Percentiles rank a stretch among this genome's conserved stretches.
Evolutionary conservation across 371 early-diverging fungal species (phyloP).

Genomic region (Mortierella sp.): DNA sequence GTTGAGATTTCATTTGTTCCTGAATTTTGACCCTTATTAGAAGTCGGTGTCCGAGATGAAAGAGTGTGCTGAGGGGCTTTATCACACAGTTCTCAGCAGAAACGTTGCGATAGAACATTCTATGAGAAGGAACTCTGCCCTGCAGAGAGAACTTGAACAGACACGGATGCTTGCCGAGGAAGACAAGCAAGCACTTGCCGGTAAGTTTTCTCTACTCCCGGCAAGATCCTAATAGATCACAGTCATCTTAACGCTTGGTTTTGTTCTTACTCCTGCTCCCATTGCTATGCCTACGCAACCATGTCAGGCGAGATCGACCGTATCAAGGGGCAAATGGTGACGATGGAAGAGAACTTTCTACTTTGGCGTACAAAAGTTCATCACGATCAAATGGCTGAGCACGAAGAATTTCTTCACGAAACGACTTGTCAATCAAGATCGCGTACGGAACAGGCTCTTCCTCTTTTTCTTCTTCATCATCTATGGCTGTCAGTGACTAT

Average conservation of each 20-base stretch:
- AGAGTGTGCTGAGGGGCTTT: constrained; percentile 28
- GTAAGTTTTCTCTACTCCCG: constrained; percentile 20
- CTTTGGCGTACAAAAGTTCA: constrained; percentile 46
- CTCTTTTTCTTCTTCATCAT: background rate
- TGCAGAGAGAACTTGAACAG: constrained; percentile 33
- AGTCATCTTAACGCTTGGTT: too few relatives aligned
- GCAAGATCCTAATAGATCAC: too few relatives aligned
- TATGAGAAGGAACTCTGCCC: constrained; percentile 6
- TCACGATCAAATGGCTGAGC: constrained; percentile 29
- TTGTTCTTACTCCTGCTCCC: background rate
- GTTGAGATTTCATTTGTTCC: too few relatives aligned
- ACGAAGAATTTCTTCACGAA: constrained; percentile 36
- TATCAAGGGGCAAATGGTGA: constrained; percentile 23
- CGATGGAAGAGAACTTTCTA: constrained; percentile 49
- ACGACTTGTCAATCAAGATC: constrained; percentile 38
- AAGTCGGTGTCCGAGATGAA: constrained; percentile 13
- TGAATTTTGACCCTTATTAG: too few relatives aligned
- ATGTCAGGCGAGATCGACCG: constrained; percentile 23
- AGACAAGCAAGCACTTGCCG: constrained; percentile 14
- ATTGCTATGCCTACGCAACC: too few relatives aligned
- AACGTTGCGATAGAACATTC: constrained; percentile 23
- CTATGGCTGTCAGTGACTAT: background rate
- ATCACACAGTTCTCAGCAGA: constrained; percentile 23
- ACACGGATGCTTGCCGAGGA: background rate
- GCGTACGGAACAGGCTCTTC: constrained; percentile 23